Base-by-base conservation (phyloP, 768 basidiomycete genomes). In the Tricholoma flavovirens region DNA sequence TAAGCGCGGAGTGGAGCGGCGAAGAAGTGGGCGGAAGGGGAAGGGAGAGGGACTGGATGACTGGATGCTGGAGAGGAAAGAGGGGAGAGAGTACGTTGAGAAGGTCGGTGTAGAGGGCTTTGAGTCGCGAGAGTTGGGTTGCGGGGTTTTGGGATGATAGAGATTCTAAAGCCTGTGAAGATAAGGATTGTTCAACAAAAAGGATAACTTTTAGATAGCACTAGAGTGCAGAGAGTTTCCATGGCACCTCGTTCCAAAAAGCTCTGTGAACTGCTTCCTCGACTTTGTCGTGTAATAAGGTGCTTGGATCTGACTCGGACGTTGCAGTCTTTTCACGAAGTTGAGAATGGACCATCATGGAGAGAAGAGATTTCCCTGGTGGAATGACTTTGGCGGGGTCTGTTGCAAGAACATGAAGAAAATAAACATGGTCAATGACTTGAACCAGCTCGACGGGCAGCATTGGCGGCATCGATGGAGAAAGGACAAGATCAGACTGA, bases 211-310 rank as follows among this genome's bases (percentile, higher is more conserved):
- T 22, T 30, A 42, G 10, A 53, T 48, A n/a, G 22, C 15, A 30
- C n/a, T 49, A 30, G 15, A 51, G 38, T 26, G 10, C 42, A 55
- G 49, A 50, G 10, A 48, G 60, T 6, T 56, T 4, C 38, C 46
- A 53, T 62, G 77, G 64, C 61, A 88, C 88, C 77, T 87, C 80
- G 40, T 83, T 81, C 88, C 88, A 90, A 66, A 90, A 90, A 4
- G 84, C 87, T 49, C 71, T 73, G 65, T 87, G 84, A 11, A 81
- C 78, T 5, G 82, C 80, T 56, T 77, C 74, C 56, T 77, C 76
- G 11, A 82, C 80, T 38, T 80, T 68, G 11, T 73, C 67, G 9
- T 71, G 71, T 9, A 77, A 60, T 7, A 46, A n/a, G 21, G 62
- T 58, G 8, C 43, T 24, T 45, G 50, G 48, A 2, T 53, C 32